Evolutionary conservation across 2,329 filamentous ascomycete species (phyloP), one percentile per base, ranked within the genome.

Genomic region (Lojkania enalia): DNA sequence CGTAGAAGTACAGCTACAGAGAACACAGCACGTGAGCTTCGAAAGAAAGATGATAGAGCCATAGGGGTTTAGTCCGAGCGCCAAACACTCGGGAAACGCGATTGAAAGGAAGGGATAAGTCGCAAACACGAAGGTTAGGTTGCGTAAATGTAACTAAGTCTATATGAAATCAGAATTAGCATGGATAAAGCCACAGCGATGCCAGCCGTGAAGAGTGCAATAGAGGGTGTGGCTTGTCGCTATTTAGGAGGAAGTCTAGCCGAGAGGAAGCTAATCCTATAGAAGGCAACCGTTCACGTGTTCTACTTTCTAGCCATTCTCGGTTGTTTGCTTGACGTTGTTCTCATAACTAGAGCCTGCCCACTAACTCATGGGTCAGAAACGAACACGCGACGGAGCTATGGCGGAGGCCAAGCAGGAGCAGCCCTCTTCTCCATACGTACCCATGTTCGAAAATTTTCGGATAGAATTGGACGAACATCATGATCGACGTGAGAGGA

Each of bases 401-500:
- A 71, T 70, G 66, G 61, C 48, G 40, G 64, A 64, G 15, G 25
- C 33, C 11, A 64, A 63, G 51, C 44, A 56, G 4, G 62, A 62
- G 27, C 61, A 66, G 49, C 46, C 58, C 14, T 33, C 55, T 5
- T 77, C 76, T 44, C 72, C 74, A 2, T 77, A 77, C 49, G 67
- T 79, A 49, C 67, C 84, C 54, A 90, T 97, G 80, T 99, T 99
- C 67, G 86, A 89, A 69, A 74, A 70, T 5, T 96, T 97, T 68
- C 86, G 91, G 39, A 79, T 86, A 61, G 91, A 96, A 71, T 78
- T 99, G 20, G 94, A 99, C 64, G 84, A 94, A 71, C 92, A 97
- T 67, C 89, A 99, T 70, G 94, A 97, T 71, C 85, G 94, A 13
- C 82, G 90, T 44, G 91, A 96, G 74, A 83, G 87, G 41, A 84